phyloP scores from a whole-genome alignment of 2,329 filamentous ascomycete genomes.

The Aureobasidium sp. region DNA sequence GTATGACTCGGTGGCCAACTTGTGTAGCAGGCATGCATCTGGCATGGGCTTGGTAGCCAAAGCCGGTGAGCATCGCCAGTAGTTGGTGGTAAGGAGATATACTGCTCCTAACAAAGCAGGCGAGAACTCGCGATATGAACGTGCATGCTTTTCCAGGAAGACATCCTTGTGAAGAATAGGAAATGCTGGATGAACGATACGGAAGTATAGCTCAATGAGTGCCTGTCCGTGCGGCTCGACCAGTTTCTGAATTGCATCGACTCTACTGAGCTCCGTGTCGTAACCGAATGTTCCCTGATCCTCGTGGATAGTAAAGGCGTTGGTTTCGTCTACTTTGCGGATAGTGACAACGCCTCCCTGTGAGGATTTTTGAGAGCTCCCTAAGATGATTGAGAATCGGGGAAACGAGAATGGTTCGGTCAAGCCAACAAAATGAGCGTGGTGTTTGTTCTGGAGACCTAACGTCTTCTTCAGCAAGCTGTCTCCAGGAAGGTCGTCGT shows the following conservation, averaged over 20 bases:
- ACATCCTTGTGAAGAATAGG: conserved; percentile 56
- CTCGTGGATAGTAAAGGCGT: conserved; percentile 63
- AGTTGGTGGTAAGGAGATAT: conserved; percentile 56
- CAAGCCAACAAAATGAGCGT: conserved; percentile 25
- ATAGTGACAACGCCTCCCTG: conserved; percentile 8
- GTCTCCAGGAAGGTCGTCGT: conserved; percentile 62
- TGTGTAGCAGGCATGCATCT: conserved; percentile 30
- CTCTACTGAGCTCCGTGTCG: conserved; percentile 38
- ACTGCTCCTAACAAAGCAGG: conserved; percentile 54
- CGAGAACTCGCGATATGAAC: conserved; percentile 52
- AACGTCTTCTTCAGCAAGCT: conserved; percentile 59
- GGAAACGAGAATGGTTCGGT: conserved; percentile 20
- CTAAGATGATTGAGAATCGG: conserved; percentile 2
- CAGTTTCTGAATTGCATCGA: conserved; percentile 62
- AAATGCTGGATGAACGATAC: conserved; percentile 53
- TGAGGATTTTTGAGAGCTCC: neutral
- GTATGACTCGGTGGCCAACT: conserved; percentile 32
- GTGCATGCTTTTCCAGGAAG: conserved; percentile 54
- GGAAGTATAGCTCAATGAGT: conserved; percentile 68
- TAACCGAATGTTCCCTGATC: conserved; percentile 23
- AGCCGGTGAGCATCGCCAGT: conserved; percentile 52
- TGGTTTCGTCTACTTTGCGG: conserved; percentile 15
- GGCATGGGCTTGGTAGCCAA: conserved; percentile 42
- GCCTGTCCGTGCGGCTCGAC: conserved; percentile 64
- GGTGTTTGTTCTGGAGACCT: conserved; percentile 28